These are phyloP conservation scores for Ogataea kodamae DNA, from an alignment of 805 yeast genomes.

Conservation along the genomic window DNA sequence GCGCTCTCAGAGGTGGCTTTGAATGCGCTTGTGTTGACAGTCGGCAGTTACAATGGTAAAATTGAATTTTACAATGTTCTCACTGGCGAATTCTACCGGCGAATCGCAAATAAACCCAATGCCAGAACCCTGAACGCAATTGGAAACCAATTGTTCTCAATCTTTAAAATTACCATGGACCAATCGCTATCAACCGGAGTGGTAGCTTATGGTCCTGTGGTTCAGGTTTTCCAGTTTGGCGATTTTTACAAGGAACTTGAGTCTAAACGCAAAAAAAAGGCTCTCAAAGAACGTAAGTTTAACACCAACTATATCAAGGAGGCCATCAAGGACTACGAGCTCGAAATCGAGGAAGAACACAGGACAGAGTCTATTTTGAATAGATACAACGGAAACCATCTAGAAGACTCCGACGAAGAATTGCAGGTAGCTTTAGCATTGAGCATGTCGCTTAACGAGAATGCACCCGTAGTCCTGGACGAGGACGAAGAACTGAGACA, in stretches of 20 bases:
- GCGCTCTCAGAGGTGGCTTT: conserved; percentile 29
- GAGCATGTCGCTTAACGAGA: conserved; percentile 29
- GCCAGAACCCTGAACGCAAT: conserved; percentile 16
- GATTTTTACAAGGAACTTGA: conserved; percentile 26
- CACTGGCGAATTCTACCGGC: conserved; percentile 41
- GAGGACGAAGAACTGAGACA: conserved; percentile 34
- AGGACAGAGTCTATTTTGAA: conserved; percentile 30
- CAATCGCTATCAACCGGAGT: conserved; percentile 34
- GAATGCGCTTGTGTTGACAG: conserved; percentile 30
- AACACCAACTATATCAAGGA: conserved; percentile 31
- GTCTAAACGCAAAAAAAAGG: conserved; percentile 15
- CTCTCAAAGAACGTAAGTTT: conserved; percentile 27
- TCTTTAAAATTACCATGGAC: conserved; percentile 22
- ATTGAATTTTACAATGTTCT: conserved; percentile 40
- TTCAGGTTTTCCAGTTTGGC: conserved; percentile 49
- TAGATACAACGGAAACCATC: conserved; percentile 44
- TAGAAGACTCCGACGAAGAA: conserved; percentile 39
- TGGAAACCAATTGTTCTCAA: conserved; percentile 18
- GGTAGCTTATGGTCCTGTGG: conserved; percentile 37
- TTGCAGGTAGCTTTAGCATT: conserved; percentile 42
- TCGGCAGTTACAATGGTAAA: conserved; percentile 43
- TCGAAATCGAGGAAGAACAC: conserved; percentile 26
- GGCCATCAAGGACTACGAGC: conserved; percentile 32
- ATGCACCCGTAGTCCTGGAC: no score
- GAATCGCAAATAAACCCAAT: conserved; percentile 20